Evolutionary conservation across 2,329 filamentous ascomycete genomes (phyloP), one percentile per base, ranked within the genome.

Genomic region (Aureobasidium sp.): DNA sequence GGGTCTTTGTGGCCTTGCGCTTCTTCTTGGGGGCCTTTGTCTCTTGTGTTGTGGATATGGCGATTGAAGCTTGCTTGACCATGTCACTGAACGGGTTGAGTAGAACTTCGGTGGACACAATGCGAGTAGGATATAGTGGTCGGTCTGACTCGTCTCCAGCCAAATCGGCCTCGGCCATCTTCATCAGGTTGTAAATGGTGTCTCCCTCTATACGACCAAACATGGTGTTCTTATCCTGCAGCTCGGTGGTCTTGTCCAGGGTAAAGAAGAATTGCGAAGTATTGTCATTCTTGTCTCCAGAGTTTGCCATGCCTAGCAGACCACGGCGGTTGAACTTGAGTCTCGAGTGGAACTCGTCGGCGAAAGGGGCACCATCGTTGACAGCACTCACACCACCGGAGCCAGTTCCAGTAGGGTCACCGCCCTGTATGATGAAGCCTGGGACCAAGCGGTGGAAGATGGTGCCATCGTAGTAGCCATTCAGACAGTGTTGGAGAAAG

Each of bases 191-290:
- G 77, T 95, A 99, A 61, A 99, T 94, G 17, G 93, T 97, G 66
- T 97, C 91, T 31, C 93, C 94, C 39, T 89, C 91, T 48, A 99
- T 83, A 62, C 94, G 82, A 19, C 94, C 94, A 78, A 99, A 97
- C 73, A 97, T 78, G 0, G 94, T 97, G 74, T 97, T 97, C 76
- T 90, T 90, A 57, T 88, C 89, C 67, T 88, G 90, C 70, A 99
- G 74, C 78, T 97, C 91, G 29, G 91, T 86, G 27, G 92, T 91
- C 60, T 80, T 79, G 65, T 85, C 91, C 59, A 99, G 77, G 0
- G 94, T 97, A 64, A 99, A 87, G 78, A 99, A 99, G 80, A 97
- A 97, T 75, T 99, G 94, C 73, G 91, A 96, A 37, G 91, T 90
- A 76, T 97, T 97, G 60, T 89, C 89, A 69, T 92, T 81, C 33